Evolutionary conservation across 129 eudicot species (phyloP).

Genomic region (Dittrichia graveolens): DNA sequence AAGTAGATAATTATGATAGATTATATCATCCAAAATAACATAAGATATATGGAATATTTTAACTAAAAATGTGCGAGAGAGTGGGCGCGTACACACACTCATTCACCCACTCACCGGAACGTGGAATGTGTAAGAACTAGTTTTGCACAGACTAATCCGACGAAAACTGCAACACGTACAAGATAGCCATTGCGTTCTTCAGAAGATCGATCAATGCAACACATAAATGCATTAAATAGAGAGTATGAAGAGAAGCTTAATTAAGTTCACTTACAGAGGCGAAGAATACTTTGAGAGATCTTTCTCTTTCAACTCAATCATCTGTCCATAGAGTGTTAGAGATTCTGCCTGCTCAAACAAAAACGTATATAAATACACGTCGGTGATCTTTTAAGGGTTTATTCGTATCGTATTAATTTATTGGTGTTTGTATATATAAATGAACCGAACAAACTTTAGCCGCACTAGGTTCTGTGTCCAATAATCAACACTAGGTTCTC

Average conservation of each 20-base stretch:
- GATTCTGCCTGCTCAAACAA: constrained; percentile 93
- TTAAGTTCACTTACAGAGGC: constrained; percentile 49
- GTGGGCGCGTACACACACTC: no score
- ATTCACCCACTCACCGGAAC: constrained; percentile 92
- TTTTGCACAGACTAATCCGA: constrained; percentile 87
- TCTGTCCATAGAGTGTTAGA: constrained; percentile 88
- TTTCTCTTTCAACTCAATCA: constrained; percentile 90
- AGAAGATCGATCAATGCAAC: background rate
- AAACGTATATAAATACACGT: no score
- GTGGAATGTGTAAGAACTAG: constrained; percentile 89
- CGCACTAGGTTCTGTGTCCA: no score
- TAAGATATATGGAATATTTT: no score
- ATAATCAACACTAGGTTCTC: no score
- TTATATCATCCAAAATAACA: constrained; percentile 13
- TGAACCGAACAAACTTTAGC: no score
- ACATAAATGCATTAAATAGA: background rate
- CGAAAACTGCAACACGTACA: constrained; percentile 64
- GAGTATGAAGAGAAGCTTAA: background rate
- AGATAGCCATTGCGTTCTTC: background rate
- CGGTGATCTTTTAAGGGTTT: no score
- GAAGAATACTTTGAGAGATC: constrained; percentile 83
- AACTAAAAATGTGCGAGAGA: no score
- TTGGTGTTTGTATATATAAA: no score
- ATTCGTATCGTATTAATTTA: no score
- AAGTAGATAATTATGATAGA: background rate